phyloP scores from a whole-genome alignment of 192 early-diverging fungal species.

The Mortierella claussenii region DNA sequence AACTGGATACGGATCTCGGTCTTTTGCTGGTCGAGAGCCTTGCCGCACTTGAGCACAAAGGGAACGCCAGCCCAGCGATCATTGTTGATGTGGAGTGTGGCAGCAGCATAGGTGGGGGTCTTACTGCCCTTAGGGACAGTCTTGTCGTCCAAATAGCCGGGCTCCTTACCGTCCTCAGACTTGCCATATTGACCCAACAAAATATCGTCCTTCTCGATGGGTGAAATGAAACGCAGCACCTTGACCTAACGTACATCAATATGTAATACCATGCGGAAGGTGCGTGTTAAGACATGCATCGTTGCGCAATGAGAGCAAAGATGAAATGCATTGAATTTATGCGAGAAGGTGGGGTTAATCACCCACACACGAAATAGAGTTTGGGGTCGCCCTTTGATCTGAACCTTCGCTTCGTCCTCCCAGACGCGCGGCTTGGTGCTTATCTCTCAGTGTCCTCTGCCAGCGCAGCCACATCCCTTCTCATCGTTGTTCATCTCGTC shows the following conservation, averaged over 20 bases:
- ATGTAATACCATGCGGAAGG: background rate
- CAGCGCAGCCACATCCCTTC: background rate
- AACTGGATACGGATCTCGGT: constrained; percentile 97
- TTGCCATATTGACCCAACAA: constrained; percentile 91
- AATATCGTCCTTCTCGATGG: constrained; percentile 82
- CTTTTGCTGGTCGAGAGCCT: constrained; percentile 93
- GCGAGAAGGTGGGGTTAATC: no score
- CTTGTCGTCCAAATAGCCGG: constrained; percentile 93
- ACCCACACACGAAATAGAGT: no score
- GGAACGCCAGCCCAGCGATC: constrained; percentile 95
- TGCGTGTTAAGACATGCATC: no score
- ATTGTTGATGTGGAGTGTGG: constrained; percentile 90
- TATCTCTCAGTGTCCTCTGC: no score
- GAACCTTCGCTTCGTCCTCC: no score
- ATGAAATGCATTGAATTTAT: no score
- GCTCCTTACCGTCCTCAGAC: constrained; percentile 83
- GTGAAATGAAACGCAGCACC: constrained; percentile 85
- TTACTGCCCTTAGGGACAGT: constrained; percentile 85
- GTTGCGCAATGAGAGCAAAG: no score
- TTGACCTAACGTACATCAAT: constrained; percentile 45
- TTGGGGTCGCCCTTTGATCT: no score
- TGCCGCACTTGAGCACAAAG: constrained; percentile 88
- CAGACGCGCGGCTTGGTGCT: no score
- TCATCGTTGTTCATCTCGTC: background rate
- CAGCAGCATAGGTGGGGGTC: constrained; percentile 94